Base-by-base conservation (phyloP, 2,329 filamentous ascomycete genomes). In the Fusarium praegraminearum region DNA sequence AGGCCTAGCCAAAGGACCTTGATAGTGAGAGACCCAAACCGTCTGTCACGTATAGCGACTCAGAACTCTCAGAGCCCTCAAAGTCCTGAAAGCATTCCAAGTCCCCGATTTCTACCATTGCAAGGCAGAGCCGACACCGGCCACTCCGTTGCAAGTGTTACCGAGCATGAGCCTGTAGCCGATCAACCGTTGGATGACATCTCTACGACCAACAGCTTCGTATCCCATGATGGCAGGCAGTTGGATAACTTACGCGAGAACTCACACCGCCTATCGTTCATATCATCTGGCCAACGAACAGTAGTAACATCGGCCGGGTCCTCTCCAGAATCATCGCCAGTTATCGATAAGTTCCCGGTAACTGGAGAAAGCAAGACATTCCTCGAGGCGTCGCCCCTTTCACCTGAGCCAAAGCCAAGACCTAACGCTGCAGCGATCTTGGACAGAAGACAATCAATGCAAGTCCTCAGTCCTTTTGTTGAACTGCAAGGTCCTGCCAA, bases 271-370 rank as follows among this genome's bases (percentile, higher is more conserved):
- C 80, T 88, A 7, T 90, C 89, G 0, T 86, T 83, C 66, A 81
- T 89, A 40, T 90, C 89, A 3, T 89, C 87, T 7, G 86, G 86
- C 9, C 87, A 90, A 73, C 82, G 86, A 61, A 90, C 89, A 5
- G 79, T 87, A 28, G 74, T 89, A 10, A 90, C 88, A 3, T 90
- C 88, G 0, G 83, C 84, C 20, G 83, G 81, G 32, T 75, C 73
- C 7, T 90, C 88, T 0, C 86, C 87, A 4, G 81, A 86, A 18
- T 83, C 81, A 58, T 90, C 88, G 2, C 88, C 89, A 0, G 83
- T 82, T 1, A 80, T 83, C 15, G 84, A 86, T 36, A 86, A 80
- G 56, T 88, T 88, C 58, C 75, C 74, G 16, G 36, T 62, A 56
- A 32, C 65, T 35, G 50, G 64, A 41, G 70, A 75, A 28, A 72